Conservation (phyloP, 1,139 yeast species). For the Hemisphaericaspora subhashii region DNA sequence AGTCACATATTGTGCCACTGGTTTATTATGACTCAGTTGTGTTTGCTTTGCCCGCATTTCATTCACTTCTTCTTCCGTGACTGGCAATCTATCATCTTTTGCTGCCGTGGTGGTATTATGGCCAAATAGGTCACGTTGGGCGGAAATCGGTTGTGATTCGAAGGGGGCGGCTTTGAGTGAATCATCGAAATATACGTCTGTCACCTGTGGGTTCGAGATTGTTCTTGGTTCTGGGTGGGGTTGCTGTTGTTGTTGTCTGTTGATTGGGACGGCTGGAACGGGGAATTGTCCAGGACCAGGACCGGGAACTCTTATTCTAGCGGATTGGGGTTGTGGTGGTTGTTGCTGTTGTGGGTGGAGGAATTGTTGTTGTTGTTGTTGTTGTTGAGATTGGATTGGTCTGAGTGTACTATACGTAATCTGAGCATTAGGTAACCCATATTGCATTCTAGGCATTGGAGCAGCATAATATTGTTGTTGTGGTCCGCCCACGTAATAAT, state of each 20-base stretch:
- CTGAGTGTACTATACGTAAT: slow-evolving; percentile 10
- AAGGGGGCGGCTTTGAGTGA: slow-evolving; percentile 50
- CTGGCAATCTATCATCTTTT: slow-evolving; percentile 20
- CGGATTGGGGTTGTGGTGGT: slow-evolving; percentile 3
- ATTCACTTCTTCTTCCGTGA: slow-evolving; percentile 36
- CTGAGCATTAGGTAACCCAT: slow-evolving; percentile 12
- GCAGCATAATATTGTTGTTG: slow-evolving; percentile 9
- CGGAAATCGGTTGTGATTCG: slow-evolving; percentile 54
- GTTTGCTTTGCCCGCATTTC: slow-evolving; percentile 40
- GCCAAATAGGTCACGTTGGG: slow-evolving; percentile 49
- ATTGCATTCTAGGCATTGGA: slow-evolving; percentile 8
- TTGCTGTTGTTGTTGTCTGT: slow-evolving; percentile 5
- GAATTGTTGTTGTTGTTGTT: slow-evolving; percentile 6
- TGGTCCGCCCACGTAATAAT: slow-evolving; percentile 7
- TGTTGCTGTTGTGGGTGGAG: slow-evolving; percentile 6
- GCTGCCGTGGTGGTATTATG: too few relatives aligned
- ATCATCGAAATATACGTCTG: slow-evolving; percentile 54
- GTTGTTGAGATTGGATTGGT: slow-evolving; percentile 8
- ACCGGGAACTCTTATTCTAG: slow-evolving; percentile 11
- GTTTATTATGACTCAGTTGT: slow-evolving; percentile 7
- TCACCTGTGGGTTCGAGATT: slow-evolving; percentile 20
- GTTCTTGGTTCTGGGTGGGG: slow-evolving; percentile 4
- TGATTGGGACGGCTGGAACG: slow-evolving; percentile 7
- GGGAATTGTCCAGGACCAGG: too few relatives aligned
- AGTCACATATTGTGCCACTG: slow-evolving; percentile 15